Percentiles rank a stretch among this genome's conserved stretches.
These are phyloP conservation scores for Alternaria novae-zelandiae DNA, from an alignment of 2,329 filamentous ascomycete species.

Conservation along the genomic window DNA sequence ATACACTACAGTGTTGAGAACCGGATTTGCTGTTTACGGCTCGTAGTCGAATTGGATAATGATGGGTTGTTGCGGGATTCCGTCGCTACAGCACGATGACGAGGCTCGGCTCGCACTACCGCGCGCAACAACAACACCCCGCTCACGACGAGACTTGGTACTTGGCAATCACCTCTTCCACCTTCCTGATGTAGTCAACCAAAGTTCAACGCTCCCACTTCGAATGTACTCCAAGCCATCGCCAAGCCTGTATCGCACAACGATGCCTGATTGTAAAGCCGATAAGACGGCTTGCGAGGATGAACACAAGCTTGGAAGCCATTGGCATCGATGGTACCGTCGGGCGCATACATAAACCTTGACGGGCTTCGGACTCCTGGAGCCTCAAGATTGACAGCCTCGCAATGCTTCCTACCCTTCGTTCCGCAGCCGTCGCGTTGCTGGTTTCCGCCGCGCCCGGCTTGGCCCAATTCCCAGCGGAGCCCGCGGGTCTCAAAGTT, in stretches of 20 bases:
- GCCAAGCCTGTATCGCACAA: neutral
- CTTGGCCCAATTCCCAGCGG: constrained; percentile 21
- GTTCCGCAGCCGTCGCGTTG: constrained; percentile 8
- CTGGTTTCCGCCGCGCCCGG: constrained; percentile 7
- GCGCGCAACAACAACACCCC: constrained; percentile 1
- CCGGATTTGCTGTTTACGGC: neutral
- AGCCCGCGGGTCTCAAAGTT: constrained; percentile 19
- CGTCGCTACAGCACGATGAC: neutral
- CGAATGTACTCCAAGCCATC: neutral
- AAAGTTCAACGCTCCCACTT: constrained; percentile 1
- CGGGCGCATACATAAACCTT: constrained; percentile 1
- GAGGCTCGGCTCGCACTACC: constrained; percentile 2
- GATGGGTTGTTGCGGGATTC: neutral
- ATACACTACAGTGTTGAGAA: neutral
- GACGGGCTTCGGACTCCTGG: neutral
- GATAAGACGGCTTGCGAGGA: constrained; percentile 1
- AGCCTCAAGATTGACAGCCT: neutral
- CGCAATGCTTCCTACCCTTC: constrained; percentile 6
- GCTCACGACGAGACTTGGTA: constrained; percentile 4
- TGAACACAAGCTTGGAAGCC: neutral
- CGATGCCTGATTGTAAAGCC: neutral
- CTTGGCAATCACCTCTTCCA: constrained; percentile 1
- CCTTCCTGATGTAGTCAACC: constrained; percentile 4
- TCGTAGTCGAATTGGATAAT: neutral
- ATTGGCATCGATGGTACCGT: neutral